phyloP scores from a whole-genome alignment of 208 protist genomes.

The Trypanosoma theileri region DNA sequence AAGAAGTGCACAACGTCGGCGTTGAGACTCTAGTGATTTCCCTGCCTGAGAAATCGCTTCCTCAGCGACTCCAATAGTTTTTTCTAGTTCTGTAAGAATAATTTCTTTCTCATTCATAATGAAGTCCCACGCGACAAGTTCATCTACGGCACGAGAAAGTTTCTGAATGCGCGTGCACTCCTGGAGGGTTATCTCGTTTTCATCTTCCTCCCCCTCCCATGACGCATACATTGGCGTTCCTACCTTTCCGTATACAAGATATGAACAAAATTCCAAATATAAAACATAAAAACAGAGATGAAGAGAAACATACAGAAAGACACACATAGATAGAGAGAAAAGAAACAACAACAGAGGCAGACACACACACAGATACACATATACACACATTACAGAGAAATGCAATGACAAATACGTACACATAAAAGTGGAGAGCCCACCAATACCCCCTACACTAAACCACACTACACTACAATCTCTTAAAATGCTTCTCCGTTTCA shows the following conservation, averaged over 20 bases:
- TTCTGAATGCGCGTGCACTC: slow-evolving; percentile 44
- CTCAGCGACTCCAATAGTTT: slow-evolving; percentile 28
- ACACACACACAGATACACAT: neutral
- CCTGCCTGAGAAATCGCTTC: slow-evolving; percentile 9
- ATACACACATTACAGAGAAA: no score
- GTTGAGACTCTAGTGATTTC: slow-evolving; percentile 10
- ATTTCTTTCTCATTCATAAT: slow-evolving; percentile 42
- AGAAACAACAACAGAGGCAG: neutral
- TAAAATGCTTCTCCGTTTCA: no score
- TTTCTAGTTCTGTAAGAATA: slow-evolving; percentile 47
- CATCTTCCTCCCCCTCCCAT: slow-evolving; percentile 11
- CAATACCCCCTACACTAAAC: no score
- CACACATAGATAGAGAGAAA: neutral
- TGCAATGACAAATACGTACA: no score
- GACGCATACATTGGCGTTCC: neutral
- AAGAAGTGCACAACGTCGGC: slow-evolving; percentile 37
- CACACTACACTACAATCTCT: no score
- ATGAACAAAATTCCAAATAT: neutral
- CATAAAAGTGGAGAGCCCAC: no score
- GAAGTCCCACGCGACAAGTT: slow-evolving; percentile 55
- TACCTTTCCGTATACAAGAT: neutral
- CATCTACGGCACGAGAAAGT: slow-evolving; percentile 50
- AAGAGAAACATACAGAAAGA: neutral
- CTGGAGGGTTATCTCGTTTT: slow-evolving; percentile 34
- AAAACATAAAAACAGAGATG: neutral